These are phyloP conservation scores for Ceratobasidium papillatum DNA, from an alignment of 1,284 basidiomycete species.

Conservation along the genomic window DNA sequence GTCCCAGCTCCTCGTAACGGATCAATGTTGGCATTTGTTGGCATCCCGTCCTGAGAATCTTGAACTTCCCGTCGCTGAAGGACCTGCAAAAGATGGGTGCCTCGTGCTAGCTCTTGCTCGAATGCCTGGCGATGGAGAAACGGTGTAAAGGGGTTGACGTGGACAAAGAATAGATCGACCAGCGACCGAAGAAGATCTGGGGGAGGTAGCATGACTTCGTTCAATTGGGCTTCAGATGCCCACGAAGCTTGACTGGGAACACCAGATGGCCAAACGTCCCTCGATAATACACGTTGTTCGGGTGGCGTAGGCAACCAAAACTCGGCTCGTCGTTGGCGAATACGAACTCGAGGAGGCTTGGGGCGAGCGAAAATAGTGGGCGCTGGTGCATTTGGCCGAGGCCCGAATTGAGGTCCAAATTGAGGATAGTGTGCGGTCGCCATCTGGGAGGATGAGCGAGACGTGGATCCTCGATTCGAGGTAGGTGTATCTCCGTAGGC, in stretches of 20 bases:
- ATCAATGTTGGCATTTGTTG: constrained; percentile 49
- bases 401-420: background rate
- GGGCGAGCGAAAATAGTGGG: background rate
- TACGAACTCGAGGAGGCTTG: background rate
- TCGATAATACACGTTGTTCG: background rate
- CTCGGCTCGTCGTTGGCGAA: background rate
- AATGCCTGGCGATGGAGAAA: constrained; percentile 63
- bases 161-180: constrained; percentile 61
- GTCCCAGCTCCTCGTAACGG: constrained; percentile 3
- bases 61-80: constrained; percentile 52
- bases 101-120: constrained; percentile 45
- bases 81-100: constrained; percentile 12
- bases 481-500: background rate
- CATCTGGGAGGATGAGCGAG: background rate
- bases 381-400: background rate
- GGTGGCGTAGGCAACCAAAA: constrained; percentile 18
- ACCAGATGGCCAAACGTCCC: background rate
- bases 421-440: background rate
- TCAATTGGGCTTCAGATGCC: background rate
- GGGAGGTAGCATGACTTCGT: constrained; percentile 59
- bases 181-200: constrained; percentile 58
- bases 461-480: background rate
- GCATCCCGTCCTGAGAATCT: constrained; percentile 54
- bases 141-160: constrained; percentile 57
- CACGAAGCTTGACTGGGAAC: background rate